Evolutionary conservation across 2,329 filamentous ascomycete genomes (phyloP), one percentile per base, ranked within the genome.

Genomic region (Neonectria hederae): DNA sequence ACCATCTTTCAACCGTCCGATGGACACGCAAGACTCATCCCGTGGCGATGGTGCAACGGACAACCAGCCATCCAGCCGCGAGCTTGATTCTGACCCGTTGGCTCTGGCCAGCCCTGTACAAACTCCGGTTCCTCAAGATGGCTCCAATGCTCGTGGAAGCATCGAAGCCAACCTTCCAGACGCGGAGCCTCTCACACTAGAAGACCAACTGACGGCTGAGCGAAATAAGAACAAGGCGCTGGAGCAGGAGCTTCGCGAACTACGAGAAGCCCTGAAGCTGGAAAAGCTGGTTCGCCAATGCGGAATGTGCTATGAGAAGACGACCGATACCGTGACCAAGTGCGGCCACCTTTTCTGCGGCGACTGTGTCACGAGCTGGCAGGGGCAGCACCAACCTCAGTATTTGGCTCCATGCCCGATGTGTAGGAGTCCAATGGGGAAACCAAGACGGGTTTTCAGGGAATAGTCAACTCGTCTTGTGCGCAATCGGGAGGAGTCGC

Each of bases 281-380:
- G 51, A 59, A 22, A 54, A 59, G 60, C 21, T 43, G 1, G 17
- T 49, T 7, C 54, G 60, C 5, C 60, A 63, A 43, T 63, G 61
- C 26, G 45, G 55, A 17, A 63, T 63, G 61, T 63, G 61, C 43
- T 63, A 63, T 6, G 61, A 63, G 19, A 52, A 46, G 14, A n/a
- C n/a, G 3, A 51, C 35, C 21, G 51, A 63, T 13, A 52, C 55
- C 5, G 55, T 55, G 19, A 55, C 61, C 2, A 54, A 55, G 19
- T 63, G 61, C 35, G 61, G 61, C n/a, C 61, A 63, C 43, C 43
- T 51, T 9, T 63, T 63, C 35, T 63, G 61, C 51, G 35, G 49
- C 8, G 21, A 6, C 3, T 63, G 61, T 38, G 40, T 63, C 6
- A 14, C 6, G 19, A 43, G 17, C 43, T 63, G 61, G 61, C 61